Conservation (phyloP, 108 stramenopile species). For the Fistulifera pelliculosa region DNA sequence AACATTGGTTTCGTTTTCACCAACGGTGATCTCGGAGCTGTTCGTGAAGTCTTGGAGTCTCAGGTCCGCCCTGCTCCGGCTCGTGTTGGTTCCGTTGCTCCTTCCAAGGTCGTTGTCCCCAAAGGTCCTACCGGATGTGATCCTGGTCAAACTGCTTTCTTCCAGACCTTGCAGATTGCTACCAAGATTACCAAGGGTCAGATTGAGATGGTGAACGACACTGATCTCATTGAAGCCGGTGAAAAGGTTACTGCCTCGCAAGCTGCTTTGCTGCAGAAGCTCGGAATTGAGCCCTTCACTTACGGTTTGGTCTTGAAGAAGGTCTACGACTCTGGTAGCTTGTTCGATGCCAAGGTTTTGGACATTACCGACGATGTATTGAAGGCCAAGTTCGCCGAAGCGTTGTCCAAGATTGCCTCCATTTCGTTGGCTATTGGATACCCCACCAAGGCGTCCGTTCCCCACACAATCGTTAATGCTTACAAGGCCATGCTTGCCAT, state of each 20-base stretch:
- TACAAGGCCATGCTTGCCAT: slow-evolving; percentile 92
- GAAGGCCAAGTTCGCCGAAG: slow-evolving; percentile 81
- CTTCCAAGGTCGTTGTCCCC: slow-evolving; percentile 88
- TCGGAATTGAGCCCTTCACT: slow-evolving; percentile 95
- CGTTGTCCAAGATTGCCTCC: slow-evolving; percentile 73
- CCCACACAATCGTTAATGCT: slow-evolving; percentile 96
- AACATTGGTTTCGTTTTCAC: slow-evolving; percentile 99
- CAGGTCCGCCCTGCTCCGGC: slow-evolving; percentile 97
- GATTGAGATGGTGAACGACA: slow-evolving; percentile 97
- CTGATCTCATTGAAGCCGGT: slow-evolving; percentile 83
- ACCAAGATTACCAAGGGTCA: slow-evolving; percentile 96
- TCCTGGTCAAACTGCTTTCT: slow-evolving; percentile 99
- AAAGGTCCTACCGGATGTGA: slow-evolving; percentile 98
- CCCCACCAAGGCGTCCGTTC: slow-evolving; percentile 92
- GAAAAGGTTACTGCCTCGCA: slow-evolving; percentile 91
- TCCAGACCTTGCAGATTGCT: slow-evolving; percentile 98
- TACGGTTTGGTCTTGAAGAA: slow-evolving; percentile 87
- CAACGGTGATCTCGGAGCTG: slow-evolving; percentile 86
- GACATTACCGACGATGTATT: slow-evolving; percentile 94
- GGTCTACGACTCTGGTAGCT: slow-evolving; percentile 94
- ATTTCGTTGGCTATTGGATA: slow-evolving; percentile 84
- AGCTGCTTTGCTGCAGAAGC: slow-evolving; percentile 93
- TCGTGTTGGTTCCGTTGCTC: slow-evolving; percentile 91
- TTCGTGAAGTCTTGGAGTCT: slow-evolving; percentile 77
- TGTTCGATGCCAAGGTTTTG: slow-evolving; percentile 95